These are phyloP conservation scores for Tolypocladium pustulatum DNA, from an alignment of 2,329 filamentous ascomycete species.

Conservation along the genomic window DNA sequence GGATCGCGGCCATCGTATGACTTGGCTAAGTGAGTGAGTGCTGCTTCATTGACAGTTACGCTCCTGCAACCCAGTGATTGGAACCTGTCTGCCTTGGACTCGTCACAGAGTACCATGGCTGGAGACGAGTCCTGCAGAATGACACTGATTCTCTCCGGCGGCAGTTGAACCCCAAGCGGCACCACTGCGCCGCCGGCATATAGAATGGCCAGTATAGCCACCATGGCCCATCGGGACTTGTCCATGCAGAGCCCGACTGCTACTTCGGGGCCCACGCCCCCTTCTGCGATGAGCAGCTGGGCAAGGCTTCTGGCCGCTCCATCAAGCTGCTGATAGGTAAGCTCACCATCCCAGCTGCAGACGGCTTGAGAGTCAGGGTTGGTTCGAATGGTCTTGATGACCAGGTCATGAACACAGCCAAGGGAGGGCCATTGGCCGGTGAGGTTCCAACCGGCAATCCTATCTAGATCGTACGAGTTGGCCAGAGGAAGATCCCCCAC, in stretches of 20 bases:
- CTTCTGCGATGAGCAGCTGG: neutral
- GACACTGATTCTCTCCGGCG: neutral
- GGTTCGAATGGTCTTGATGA: neutral
- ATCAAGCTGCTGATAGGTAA: neutral
- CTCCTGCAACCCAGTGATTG: neutral
- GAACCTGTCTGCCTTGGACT: neutral
- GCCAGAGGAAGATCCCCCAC: neutral
- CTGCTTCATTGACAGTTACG: neutral
- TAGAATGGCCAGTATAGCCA: neutral
- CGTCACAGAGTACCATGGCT: neutral
- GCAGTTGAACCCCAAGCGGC: neutral
- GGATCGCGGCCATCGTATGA: neutral
- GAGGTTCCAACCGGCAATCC: neutral
- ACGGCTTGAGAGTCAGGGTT: neutral
- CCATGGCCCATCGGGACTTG: neutral
- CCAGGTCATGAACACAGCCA: neutral
- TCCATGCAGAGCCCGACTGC: neutral
- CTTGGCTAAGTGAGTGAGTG: neutral
- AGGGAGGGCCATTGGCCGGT: neutral
- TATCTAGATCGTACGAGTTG: neutral
- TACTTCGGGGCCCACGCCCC: neutral
- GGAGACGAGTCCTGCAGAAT: neutral
- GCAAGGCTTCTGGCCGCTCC: neutral
- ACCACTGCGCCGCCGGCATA: neutral
- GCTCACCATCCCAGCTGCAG: neutral